phyloP scores from a whole-genome alignment of 345 rosid species.

The Salix suchowensis region DNA sequence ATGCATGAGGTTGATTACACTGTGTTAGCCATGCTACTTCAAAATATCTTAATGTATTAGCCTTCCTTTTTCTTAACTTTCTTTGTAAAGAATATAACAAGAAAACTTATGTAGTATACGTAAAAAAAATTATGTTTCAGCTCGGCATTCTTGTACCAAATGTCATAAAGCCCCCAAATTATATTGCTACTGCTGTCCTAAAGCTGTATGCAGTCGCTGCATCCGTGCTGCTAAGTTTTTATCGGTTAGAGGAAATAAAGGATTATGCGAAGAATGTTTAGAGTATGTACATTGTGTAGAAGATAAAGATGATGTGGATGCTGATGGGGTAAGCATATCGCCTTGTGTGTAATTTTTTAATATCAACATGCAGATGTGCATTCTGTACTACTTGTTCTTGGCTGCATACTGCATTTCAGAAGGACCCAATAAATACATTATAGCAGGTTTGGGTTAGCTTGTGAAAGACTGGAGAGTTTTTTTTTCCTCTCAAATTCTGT shows the following conservation, averaged over 20 bases:
- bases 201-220: slow-evolving; percentile 25
- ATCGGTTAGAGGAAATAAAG: slow-evolving; percentile 17
- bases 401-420: neutral
- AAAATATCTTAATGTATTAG: no score
- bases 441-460: neutral
- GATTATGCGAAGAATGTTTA: slow-evolving; percentile 21
- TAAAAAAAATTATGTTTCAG: slow-evolving; percentile 11
- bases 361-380: neutral
- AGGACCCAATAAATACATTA: neutral
- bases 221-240: slow-evolving; percentile 11
- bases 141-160: slow-evolving; percentile 17
- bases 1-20: neutral
- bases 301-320: slow-evolving; percentile 10
- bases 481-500: neutral
- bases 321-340: slow-evolving; percentile 15
- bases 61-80: neutral
- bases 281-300: slow-evolving; percentile 21
- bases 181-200: slow-evolving; percentile 28
- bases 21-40: neutral
- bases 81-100: neutral
- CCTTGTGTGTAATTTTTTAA: neutral
- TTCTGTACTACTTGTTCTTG: neutral
- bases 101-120: no score
- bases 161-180: slow-evolving; percentile 16
- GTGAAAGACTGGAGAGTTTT: neutral